A percentile compares a stretch with the other conserved stretches of the same genome.
Evolutionary conservation across 2,329 filamentous ascomycete species (phyloP).

Genomic region (Aspergillus quadrilineatus): DNA sequence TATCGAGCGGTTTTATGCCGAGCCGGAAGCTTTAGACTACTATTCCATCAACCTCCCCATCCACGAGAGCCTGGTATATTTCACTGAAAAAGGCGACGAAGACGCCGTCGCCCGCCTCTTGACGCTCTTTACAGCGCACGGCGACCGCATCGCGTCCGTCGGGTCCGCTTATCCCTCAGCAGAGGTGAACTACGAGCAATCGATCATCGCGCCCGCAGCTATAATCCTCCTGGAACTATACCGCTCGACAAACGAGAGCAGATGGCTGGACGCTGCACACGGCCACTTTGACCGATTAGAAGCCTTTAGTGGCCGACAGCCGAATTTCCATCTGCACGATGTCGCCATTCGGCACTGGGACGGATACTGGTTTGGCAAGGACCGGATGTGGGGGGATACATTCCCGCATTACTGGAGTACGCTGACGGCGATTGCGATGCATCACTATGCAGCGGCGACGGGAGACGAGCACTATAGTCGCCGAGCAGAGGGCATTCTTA

Average conservation of each 20-base stretch:
- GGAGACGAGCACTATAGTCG: not conserved
- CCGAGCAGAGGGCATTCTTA: not conserved
- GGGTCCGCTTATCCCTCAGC: not conserved
- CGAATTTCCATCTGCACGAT: not conserved
- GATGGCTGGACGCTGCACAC: not conserved
- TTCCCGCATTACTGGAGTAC: conserved; percentile 10
- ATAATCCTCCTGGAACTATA: not conserved
- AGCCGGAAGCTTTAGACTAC: not conserved
- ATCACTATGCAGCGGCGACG: not conserved
- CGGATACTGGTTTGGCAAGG: conserved; percentile 7
- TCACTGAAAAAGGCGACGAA: not conserved
- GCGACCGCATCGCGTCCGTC: not conserved
- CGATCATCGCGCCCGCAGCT: not conserved
- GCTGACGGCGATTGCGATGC: not conserved
- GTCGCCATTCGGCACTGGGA: conserved; percentile 3
- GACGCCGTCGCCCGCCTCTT: not conserved
- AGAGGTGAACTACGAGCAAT: not conserved
- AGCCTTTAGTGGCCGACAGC: not conserved
- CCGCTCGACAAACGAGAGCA: not conserved
- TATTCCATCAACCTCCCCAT: not conserved
- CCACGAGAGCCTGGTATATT: not conserved
- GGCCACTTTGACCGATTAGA: not conserved
- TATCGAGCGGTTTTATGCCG: not conserved
- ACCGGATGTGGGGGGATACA: conserved; percentile 2
- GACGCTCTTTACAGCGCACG: not conserved